Base-by-base conservation (phyloP, 192 early-diverging fungal species). In the Coemansia pectinata region DNA sequence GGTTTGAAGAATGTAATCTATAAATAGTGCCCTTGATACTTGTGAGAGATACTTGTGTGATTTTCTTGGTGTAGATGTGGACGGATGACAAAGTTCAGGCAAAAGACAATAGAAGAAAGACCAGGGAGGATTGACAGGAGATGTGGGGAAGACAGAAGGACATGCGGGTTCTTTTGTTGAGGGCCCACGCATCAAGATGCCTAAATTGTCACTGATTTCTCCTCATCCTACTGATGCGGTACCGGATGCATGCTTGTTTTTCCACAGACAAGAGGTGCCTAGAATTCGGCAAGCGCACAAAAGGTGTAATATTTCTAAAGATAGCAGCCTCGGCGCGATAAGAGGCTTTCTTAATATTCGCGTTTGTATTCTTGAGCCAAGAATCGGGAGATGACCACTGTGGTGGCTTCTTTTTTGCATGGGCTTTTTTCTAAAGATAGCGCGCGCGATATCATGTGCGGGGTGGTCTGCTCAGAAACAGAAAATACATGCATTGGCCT, bases 91-190 rank as follows among this genome's bases (percentile, higher is more conserved):
- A 34, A 31, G 31, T 8, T 15, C 29, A 21, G 33, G 3, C 17
- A 5, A 27, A 1, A 36, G 8, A 59, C 57, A 59, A 59, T 59
- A 19, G 57, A 10, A 39, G 25, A 27, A 48, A 61, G 59, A 61
- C 59, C 36, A 36, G 59, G 33, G 59, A 57, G 33, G 70, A 65
- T 47, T 70, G 29, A 57, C 39, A 65, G 34, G 15, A 60, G 74
- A 76, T 66, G 65, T 25, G 57, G 67, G n/a, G 60, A 34, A 17
- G 42, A 47, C 41, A 47, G 66, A 23, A 69, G 47, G 62, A 25
- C 61, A 71, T 47, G 69, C 63, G 55, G 52, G 40, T 52, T 40
- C 66, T 39, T 57, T 57, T 57, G 50, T 57, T 57, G 29, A 57
- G 29, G 50, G 25, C 47, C 1, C 50, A 11, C 50, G 8, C 57